A percentile compares a stretch with the other conserved stretches of the same genome.
Conservation (phyloP, 2,329 filamentous ascomycete genomes). For the Xylariaceae sp. region DNA sequence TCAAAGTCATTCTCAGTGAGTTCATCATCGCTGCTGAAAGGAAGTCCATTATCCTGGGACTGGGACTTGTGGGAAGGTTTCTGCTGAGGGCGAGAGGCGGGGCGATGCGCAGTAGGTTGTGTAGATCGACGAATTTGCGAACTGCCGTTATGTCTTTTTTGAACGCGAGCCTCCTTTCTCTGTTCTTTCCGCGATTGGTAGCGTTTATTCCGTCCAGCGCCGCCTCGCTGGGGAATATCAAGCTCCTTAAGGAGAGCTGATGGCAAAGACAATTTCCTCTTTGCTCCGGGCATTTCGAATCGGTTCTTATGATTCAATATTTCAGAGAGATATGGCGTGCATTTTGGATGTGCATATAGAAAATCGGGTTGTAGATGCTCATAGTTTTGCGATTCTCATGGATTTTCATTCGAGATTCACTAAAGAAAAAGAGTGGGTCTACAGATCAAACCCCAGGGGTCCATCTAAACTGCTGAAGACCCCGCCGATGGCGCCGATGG, state of each 20-base stretch:
- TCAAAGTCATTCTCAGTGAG: conserved; percentile 18
- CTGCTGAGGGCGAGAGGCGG: not conserved
- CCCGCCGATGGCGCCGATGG: too few relatives aligned
- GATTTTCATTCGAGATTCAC: not conserved
- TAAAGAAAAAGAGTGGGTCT: not conserved
- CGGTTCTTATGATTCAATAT: not conserved
- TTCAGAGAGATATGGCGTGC: not conserved
- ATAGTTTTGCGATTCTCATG: not conserved
- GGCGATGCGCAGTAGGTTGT: conserved; percentile 7
- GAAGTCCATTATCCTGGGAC: conserved; percentile 5
- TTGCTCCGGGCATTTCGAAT: conserved; percentile 13
- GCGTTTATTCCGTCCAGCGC: conserved; percentile 16
- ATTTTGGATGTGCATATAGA: not conserved
- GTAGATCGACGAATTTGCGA: conserved; percentile 22
- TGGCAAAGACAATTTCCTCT: conserved; percentile 39
- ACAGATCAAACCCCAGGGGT: too few relatives aligned
- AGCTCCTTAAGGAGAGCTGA: conserved; percentile 41
- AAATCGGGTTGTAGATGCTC: not conserved
- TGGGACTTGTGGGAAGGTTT: conserved; percentile 3
- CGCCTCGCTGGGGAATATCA: conserved; percentile 28
- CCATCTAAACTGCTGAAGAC: too few relatives aligned
- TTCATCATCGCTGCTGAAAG: conserved; percentile 17
- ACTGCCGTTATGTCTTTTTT: conserved; percentile 28
- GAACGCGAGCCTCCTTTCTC: conserved; percentile 28
- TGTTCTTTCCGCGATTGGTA: conserved; percentile 31